A percentile compares a stretch with the other conserved stretches of the same genome.
phyloP scores from a whole-genome alignment of 768 basidiomycete species.

The Boletus barrowsii region DNA sequence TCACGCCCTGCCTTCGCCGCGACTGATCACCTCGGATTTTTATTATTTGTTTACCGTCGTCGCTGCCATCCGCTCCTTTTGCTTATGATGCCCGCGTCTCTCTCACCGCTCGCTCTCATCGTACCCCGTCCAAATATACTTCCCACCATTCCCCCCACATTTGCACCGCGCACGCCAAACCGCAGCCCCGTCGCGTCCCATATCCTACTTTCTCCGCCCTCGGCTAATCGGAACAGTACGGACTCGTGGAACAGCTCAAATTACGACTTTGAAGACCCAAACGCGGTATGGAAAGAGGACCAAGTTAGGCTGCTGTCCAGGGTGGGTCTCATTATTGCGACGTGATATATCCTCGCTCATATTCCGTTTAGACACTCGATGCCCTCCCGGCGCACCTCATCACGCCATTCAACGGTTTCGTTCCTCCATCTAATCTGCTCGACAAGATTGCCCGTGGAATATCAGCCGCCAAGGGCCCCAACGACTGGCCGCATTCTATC shows the following conservation, averaged over 20 bases:
- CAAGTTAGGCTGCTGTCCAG: conserved; percentile 64
- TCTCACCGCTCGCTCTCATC: conserved; percentile 58
- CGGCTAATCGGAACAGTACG: conserved; percentile 58
- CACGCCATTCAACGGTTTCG: conserved; percentile 81
- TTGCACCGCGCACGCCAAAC: conserved; percentile 58
- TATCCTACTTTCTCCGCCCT: conserved; percentile 44
- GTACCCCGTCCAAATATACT: conserved; percentile 53
- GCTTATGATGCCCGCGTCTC: conserved; percentile 39
- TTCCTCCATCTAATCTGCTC: conserved; percentile 82
- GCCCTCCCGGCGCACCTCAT: conserved; percentile 79
- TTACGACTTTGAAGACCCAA: conserved; percentile 55
- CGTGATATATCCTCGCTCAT: conserved; percentile 3
- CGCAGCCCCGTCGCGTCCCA: conserved; percentile 54
- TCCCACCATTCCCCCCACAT: conserved; percentile 24
- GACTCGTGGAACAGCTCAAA: conserved; percentile 87
- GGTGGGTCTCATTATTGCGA: conserved; percentile 38
- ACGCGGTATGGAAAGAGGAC: conserved; percentile 73
- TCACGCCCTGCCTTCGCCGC: conserved; percentile 3
- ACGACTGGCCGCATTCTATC: conserved; percentile 80
- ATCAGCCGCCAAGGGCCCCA: conserved; percentile 66
- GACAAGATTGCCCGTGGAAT: conserved; percentile 84
- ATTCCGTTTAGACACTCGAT: conserved; percentile 58
- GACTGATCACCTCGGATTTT: conserved; percentile 9
- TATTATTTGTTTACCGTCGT: conserved; percentile 17
- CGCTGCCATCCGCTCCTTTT: conserved; percentile 51